phyloP scores from a whole-genome alignment of 163 green algal species.

The Scenedesmus sp. region DNA sequence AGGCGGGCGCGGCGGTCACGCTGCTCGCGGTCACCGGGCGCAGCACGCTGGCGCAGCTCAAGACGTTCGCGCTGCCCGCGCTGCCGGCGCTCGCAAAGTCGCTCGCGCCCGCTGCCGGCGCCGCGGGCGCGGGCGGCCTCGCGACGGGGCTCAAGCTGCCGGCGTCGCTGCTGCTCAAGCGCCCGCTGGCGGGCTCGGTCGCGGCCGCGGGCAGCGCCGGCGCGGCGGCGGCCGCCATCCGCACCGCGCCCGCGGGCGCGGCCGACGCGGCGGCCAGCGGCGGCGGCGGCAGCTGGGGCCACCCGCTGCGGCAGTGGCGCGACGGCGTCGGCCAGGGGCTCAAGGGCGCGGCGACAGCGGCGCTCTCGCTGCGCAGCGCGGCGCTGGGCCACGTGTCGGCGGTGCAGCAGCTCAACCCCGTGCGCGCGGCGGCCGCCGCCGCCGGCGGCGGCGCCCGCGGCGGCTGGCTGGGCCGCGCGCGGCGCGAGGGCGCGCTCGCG shows the following conservation, averaged over 20 bases:
- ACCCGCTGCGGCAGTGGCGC: not conserved
- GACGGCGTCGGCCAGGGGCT: conserved; percentile 17
- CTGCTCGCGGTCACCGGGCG: conserved; percentile 42
- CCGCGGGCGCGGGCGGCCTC: not conserved
- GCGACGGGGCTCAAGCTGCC: conserved; percentile 25
- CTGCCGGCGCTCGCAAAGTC: conserved; percentile 1
- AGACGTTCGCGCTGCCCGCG: conserved; percentile 15
- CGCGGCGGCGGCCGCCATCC: conserved; percentile 16
- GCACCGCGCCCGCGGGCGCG: not conserved
- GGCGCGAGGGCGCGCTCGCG: too few species aligned
- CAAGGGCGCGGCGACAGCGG: not conserved
- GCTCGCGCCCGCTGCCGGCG: not conserved
- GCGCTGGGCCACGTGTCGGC: not conserved
- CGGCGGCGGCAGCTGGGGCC: not conserved
- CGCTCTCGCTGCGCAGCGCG: not conserved
- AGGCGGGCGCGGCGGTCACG: conserved; percentile 39
- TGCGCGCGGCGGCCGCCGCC: not conserved
- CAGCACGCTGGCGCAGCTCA: conserved; percentile 25
- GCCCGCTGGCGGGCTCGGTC: conserved; percentile 25
- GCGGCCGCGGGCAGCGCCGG: conserved; percentile 26
- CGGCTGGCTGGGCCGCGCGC: too few species aligned
- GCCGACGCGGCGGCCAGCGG: not conserved
- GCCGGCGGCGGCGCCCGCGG: not conserved
- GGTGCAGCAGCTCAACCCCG: conserved; percentile 13
- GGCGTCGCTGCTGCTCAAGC: conserved; percentile 24